phyloP scores from a whole-genome alignment of 305 asterid genomes.

The Plantago coronopus region DNA sequence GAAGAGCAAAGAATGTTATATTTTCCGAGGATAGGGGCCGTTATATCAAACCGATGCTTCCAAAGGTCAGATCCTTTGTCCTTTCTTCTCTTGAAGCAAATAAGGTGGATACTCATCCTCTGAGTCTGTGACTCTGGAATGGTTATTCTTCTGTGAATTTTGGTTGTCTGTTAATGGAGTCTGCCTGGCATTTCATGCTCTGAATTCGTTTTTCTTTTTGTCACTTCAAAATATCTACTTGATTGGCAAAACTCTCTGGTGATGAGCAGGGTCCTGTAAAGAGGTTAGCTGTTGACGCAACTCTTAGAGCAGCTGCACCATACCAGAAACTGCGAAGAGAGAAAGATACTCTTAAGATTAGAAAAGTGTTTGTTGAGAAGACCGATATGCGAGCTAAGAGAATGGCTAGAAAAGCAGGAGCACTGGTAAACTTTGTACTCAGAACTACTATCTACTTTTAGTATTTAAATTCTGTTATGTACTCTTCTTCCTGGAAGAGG shows the following conservation, averaged over 20 bases:
- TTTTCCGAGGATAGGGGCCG: slow-evolving; percentile 99
- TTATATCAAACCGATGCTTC: slow-evolving; percentile 98
- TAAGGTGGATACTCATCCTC: not conserved
- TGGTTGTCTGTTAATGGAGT: slow-evolving; percentile 3
- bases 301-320: slow-evolving; percentile 99
- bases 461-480: slow-evolving; percentile 19
- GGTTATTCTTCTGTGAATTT: slow-evolving; percentile 5
- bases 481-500: slow-evolving; percentile 15
- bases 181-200: not conserved
- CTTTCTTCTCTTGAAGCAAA: not conserved
- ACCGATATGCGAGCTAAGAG: slow-evolving; percentile 98
- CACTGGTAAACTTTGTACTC: slow-evolving; percentile 61
- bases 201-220: not conserved
- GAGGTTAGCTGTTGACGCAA: slow-evolving; percentile 99
- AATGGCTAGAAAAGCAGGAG: slow-evolving; percentile 99
- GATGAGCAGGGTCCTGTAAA: slow-evolving; percentile 83
- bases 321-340: slow-evolving; percentile 95
- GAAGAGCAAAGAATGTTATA: slow-evolving; percentile 95
- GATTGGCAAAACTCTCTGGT: slow-evolving; percentile 26
- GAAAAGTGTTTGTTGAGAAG: slow-evolving; percentile 89
- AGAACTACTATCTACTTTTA: slow-evolving; percentile 9
- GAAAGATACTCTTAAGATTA: slow-evolving; percentile 61
- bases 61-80: slow-evolving; percentile 59
- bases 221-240: slow-evolving; percentile 25
- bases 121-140: not conserved